phyloP scores from a whole-genome alignment of 441 rosid genomes.

The Erodium texanum region DNA sequence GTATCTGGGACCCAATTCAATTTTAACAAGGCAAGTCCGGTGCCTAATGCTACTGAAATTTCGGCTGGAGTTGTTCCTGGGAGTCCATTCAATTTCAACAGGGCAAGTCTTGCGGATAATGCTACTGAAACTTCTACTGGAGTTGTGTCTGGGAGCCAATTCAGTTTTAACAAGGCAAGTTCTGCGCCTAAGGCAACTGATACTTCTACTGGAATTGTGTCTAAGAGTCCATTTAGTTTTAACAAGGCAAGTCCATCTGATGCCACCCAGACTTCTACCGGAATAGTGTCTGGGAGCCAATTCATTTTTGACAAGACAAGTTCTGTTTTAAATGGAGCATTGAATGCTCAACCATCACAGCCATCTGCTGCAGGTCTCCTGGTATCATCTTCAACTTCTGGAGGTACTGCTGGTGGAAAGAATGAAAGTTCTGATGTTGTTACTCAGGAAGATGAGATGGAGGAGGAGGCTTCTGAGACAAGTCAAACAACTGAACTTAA shows the following conservation, averaged over 20 bases:
- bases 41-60: conserved; percentile 18
- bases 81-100: background rate
- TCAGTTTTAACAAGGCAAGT: background rate
- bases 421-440: conserved; percentile 36
- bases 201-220: background rate
- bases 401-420: conserved; percentile 25
- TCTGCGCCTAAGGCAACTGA: background rate
- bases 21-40: conserved; percentile 28
- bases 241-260: background rate
- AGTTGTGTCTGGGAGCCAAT: background rate
- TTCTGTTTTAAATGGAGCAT: conserved; percentile 11
- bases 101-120: background rate
- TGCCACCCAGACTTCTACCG: background rate
- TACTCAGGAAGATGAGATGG: conserved; percentile 84
- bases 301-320: background rate
- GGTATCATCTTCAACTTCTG: no score
- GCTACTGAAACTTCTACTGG: background rate
- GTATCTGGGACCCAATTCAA: conserved; percentile 32
- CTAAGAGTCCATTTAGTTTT: background rate
- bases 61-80: background rate
- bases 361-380: conserved; percentile 18
- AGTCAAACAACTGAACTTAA: conserved; percentile 44
- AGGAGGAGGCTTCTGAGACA: conserved; percentile 84
- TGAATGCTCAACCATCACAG: conserved; percentile 40
- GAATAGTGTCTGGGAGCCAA: background rate